Base-by-base conservation (phyloP, 2,329 filamentous ascomycete genomes). In the Pestalotiopsis sp. region DNA sequence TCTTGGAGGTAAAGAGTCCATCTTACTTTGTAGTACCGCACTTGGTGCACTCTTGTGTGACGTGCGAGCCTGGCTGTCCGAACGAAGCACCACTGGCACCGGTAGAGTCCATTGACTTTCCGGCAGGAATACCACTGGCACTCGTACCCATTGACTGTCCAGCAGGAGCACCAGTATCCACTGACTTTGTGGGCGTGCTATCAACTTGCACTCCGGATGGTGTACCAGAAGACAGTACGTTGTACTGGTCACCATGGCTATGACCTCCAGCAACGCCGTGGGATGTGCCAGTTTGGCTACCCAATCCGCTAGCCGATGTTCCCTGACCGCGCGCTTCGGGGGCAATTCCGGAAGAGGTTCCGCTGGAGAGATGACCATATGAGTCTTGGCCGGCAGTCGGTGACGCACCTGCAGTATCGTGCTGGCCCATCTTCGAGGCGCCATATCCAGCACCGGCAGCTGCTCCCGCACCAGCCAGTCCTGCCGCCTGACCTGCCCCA, bases 361-460 rank as follows among this genome's bases (percentile, higher is more conserved):
- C 59, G 12, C 31, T 39, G 27, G 59, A 1, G 2, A 62, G 31
- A 2, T 62, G 27, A 23, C 38, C n/a, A 36, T 62, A 62, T 2
- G 59, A 36, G 11, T 39, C 59, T 31, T 17, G 23, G 4, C 23
- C 23, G 17, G 20, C 11, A 27, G 57, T 27, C 11, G 23, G 4
- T 13, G 57, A 2, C 9, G 2, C 23, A 27, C 14, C 6, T 25
- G 27, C 23, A 59, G 4, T 23, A 27, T 31, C 27, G 12, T 59
- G 57, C 57, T 59, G 57, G 2, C 23, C 63, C 13, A 58, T 17
- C 20, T 27, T 23, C 2, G 62, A 65, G 3, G 20, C 62, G 4
- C 62, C 62, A 23, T 49, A 45, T 23, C 62, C 62, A 27, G 41
- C 61, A 25, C 61, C 61, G 20, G 61, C 62, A 13, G 62, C 62